Evolutionary conservation across 169 alveolate genomes (phyloP).

Genomic region (Babesia bigemina): DNA sequence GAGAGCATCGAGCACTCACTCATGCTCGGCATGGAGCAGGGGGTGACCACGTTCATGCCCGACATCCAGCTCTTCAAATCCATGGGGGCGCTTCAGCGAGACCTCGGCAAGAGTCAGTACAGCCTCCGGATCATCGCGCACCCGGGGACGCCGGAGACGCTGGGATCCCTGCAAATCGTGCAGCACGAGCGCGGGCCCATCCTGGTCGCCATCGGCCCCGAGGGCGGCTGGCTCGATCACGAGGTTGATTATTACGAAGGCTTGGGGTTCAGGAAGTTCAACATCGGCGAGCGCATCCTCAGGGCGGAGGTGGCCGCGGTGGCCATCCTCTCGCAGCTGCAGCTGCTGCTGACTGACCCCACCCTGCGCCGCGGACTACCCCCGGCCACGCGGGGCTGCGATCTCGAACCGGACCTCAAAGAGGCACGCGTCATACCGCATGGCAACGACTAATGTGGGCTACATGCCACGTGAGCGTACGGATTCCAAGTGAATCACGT

Average conservation of each 20-base stretch:
- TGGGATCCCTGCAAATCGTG: slow-evolving; percentile 44
- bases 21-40: slow-evolving; percentile 66
- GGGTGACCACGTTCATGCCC: slow-evolving; percentile 60
- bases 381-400: slow-evolving; percentile 9
- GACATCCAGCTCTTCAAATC: slow-evolving; percentile 35
- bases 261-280: slow-evolving; percentile 43
- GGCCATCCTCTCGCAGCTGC: slow-evolving; percentile 49
- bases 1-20: slow-evolving; percentile 53
- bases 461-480: no score
- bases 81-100: slow-evolving; percentile 47
- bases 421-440: not conserved
- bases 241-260: slow-evolving; percentile 56
- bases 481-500: no score
- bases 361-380: slow-evolving; percentile 53
- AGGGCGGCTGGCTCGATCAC: slow-evolving; percentile 78
- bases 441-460: no score
- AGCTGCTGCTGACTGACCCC: slow-evolving; percentile 43
- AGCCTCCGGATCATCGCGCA: slow-evolving; percentile 50
- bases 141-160: slow-evolving; percentile 53
- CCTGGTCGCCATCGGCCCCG: slow-evolving; percentile 79
- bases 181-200: slow-evolving; percentile 65
- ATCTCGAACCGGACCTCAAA: not conserved
- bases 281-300: slow-evolving; percentile 55
- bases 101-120: not conserved
- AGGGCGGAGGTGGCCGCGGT: slow-evolving; percentile 62